Evolutionary conservation across 177 flowering plant species (phyloP).

Genomic region (Vitis hybrid): DNA sequence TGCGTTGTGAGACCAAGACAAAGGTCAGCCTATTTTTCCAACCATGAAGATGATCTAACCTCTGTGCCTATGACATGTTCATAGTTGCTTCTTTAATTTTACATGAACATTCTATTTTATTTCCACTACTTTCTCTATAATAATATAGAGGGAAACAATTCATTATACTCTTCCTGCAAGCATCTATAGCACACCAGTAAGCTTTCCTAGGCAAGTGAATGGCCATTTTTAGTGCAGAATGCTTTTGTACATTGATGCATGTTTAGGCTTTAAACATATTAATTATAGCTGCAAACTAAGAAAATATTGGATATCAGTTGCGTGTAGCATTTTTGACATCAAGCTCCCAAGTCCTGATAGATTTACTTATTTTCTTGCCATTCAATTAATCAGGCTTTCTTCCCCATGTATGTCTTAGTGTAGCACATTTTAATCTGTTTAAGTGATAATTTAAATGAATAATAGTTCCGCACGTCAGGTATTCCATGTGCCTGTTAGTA

Average conservation of each 20-base stretch:
- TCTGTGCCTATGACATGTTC: not conserved
- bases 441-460: not conserved
- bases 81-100: slow-evolving; percentile 1
- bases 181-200: not conserved
- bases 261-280: not conserved
- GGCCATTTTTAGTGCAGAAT: not conserved
- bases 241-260: not conserved
- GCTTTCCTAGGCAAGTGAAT: not conserved
- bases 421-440: not conserved
- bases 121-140: not conserved
- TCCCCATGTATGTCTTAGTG: no score
- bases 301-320: not conserved
- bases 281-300: not conserved
- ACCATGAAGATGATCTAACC: not conserved
- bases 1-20: slow-evolving; percentile 75
- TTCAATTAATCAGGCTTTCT: not conserved
- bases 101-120: not conserved
- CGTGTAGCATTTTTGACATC: not conserved
- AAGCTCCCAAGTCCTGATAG: not conserved
- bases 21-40: slow-evolving; percentile 44
- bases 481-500: not conserved
- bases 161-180: not conserved
- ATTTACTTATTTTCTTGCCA: not conserved
- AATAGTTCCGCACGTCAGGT: not conserved
- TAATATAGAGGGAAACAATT: not conserved